Base-by-base conservation (phyloP, 2,329 filamentous ascomycete genomes). In the Penicillium olsonii region DNA sequence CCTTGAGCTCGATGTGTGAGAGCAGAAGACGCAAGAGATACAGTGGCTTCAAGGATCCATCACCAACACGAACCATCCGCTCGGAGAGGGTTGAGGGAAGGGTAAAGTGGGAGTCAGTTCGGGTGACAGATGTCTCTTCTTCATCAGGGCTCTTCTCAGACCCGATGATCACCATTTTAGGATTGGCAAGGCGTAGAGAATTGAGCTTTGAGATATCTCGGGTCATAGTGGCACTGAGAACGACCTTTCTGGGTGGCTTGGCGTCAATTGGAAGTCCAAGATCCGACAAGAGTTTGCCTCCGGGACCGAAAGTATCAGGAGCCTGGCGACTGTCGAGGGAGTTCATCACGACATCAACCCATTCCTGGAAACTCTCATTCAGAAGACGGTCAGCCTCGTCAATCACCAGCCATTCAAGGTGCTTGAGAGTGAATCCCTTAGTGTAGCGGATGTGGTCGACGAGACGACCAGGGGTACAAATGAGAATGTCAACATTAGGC, bases 341-440 rank as follows among this genome's bases (percentile, higher is more conserved):
- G 18, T 70, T 68, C 62, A 90, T 85, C 6, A 94, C 82, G 0
- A 86, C 74, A 34, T 85, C 83, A 3, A 95, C 77, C 92, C 92
- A 96, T 62, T 92, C 88, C 67, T 96, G 92, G 69, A 94, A 96
- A 63, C 88, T 92, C 68, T 97, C 90, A 37, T 92, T 87, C 5
- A 97, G 80, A 11, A 97, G 76, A 65, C 94, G 90, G 69, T 97
- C 92, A 10, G 92, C 94, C 72, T 97, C 92, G 62, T 97, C 92
- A 38, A 96, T 87, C 2, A 96, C 83, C 0, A 97, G 78, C 91
- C 92, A 97, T 53, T 88, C 83, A 4, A 96, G 77, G 65, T 88
- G 80, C 48, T 87, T 82, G 18, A 97, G 77, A 0, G 79, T 83
- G 67, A 97, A 96, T 0, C 90, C 91, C 3, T 84, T 83, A 0